phyloP scores from a whole-genome alignment of 306 rosid genomes.

The Quercus alba region DNA sequence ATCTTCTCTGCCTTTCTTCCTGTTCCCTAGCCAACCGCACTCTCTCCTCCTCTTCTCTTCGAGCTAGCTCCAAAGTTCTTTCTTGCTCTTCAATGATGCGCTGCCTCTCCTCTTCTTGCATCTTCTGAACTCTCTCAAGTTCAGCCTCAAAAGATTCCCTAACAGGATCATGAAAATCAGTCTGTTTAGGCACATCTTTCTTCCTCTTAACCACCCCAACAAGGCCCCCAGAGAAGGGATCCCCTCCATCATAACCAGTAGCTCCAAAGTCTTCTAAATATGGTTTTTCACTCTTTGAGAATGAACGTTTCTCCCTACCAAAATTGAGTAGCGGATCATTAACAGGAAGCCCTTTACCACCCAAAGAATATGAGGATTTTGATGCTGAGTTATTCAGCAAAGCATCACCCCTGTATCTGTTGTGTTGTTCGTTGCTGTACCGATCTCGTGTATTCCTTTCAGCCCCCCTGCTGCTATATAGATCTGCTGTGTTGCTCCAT shows the following conservation, averaged over 20 bases:
- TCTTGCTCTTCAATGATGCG: conserved; percentile 80
- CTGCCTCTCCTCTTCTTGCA: conserved; percentile 93
- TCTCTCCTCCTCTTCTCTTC: conserved; percentile 92
- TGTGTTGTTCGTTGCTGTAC: conserved; percentile 50
- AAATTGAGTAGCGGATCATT: conserved; percentile 81
- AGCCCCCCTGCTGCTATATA: conserved; percentile 43
- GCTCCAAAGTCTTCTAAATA: conserved; percentile 65
- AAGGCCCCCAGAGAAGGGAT: conserved; percentile 55
- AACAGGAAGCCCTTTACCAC: conserved; percentile 61
- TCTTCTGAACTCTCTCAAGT: conserved; percentile 96
- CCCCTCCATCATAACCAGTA: conserved; percentile 70
- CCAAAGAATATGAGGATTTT: conserved; percentile 51
- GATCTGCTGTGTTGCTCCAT: conserved; percentile 53
- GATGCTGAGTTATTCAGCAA: conserved; percentile 39
- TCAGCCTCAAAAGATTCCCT: conserved; percentile 99
- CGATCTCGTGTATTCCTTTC: conserved; percentile 48
- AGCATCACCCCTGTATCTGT: conserved; percentile 52
- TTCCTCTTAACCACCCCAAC: conserved; percentile 87
- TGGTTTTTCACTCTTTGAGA: conserved; percentile 62
- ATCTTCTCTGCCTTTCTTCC: conserved; percentile 74
- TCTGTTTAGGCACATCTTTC: conserved; percentile 70
- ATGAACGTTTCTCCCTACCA: conserved; percentile 68
- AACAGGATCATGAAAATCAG: conserved; percentile 87
- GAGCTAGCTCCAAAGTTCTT: conserved; percentile 71
- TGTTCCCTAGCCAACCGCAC: conserved; percentile 64